These are phyloP conservation scores for Trichomonas gallinae DNA, from an alignment of 208 protist genomes.

Conservation along the genomic window DNA sequence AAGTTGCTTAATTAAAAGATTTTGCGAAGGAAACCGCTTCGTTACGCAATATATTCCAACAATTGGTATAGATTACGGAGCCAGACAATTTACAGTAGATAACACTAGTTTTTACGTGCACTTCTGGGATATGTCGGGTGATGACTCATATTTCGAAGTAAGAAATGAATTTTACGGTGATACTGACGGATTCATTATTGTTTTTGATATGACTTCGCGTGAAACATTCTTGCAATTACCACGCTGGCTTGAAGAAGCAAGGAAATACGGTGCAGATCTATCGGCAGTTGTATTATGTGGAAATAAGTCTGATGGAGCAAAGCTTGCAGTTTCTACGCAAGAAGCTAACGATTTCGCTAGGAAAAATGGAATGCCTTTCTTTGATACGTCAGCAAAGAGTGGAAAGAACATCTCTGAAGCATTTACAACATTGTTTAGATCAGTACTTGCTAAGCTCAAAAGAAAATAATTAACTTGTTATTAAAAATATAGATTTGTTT, in stretches of 20 bases:
- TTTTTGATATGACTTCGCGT: background rate
- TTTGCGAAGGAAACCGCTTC: constrained; percentile 46
- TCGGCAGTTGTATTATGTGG: background rate
- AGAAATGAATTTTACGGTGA: constrained; percentile 86
- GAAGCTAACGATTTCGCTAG: background rate
- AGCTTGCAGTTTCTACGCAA: background rate
- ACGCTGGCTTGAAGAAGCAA: background rate
- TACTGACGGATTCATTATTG: constrained; percentile 57
- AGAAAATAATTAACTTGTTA: background rate
- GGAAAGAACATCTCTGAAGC: background rate
- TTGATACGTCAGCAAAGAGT: background rate
- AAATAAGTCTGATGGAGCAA: background rate
- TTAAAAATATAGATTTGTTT: background rate
- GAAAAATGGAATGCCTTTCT: background rate
- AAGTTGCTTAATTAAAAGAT: background rate
- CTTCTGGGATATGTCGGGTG: constrained; percentile 80
- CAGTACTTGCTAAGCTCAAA: background rate
- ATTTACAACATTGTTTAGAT: background rate
- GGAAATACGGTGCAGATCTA: constrained; percentile 8
- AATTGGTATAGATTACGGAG: constrained; percentile 86
- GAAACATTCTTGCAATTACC: background rate
- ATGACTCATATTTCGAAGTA: constrained; percentile 63
- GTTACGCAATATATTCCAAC: constrained; percentile 79
- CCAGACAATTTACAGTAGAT: constrained; percentile 58
- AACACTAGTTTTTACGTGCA: constrained; percentile 57